A percentile compares a stretch with the other conserved stretches of the same genome.
Conservation (phyloP, 2,329 filamentous ascomycete species). For the Clonostachys sp. region DNA sequence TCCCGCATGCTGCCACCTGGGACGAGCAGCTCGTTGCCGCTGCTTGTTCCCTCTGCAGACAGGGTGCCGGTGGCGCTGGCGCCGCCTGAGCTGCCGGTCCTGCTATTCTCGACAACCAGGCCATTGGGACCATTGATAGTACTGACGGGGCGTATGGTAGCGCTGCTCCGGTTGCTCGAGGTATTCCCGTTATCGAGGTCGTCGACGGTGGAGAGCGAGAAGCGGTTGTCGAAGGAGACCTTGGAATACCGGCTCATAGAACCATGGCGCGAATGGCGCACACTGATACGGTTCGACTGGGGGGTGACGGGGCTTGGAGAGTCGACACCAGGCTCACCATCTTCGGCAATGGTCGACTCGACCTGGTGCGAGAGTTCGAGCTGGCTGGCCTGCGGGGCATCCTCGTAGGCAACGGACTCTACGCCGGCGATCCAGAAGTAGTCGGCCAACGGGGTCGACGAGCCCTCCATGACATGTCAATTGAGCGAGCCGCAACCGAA, state of each 20-base stretch:
- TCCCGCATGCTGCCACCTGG: conserved; percentile 42
- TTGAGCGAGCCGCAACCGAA: conserved; percentile 9
- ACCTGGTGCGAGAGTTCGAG: conserved; percentile 8
- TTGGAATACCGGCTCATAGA: conserved; percentile 56
- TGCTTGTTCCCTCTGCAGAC: neutral
- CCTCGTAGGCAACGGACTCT: conserved; percentile 62
- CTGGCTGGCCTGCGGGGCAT: conserved; percentile 26
- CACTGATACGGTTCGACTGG: conserved; percentile 6
- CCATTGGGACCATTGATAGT: conserved; percentile 10
- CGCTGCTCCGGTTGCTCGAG: conserved; percentile 60
- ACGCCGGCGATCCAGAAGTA: conserved; percentile 75
- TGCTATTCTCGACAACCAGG: conserved; percentile 3
- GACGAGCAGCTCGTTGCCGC: neutral
- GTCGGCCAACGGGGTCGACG: conserved; percentile 63
- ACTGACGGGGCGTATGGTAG: conserved; percentile 51
- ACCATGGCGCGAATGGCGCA: conserved; percentile 56
- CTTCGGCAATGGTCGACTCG: conserved; percentile 31
- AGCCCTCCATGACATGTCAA: conserved; percentile 53
- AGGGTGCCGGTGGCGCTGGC: conserved; percentile 3
- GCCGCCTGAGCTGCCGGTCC: conserved; percentile 4
- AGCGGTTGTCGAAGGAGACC: conserved; percentile 41
- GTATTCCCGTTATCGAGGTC: conserved; percentile 51
- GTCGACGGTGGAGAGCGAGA: conserved; percentile 51
- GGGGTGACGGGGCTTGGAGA: conserved; percentile 27
- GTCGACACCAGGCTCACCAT: neutral